Conservation (phyloP, 805 yeast genomes). For the Aciculoconidium aculeatum region DNA sequence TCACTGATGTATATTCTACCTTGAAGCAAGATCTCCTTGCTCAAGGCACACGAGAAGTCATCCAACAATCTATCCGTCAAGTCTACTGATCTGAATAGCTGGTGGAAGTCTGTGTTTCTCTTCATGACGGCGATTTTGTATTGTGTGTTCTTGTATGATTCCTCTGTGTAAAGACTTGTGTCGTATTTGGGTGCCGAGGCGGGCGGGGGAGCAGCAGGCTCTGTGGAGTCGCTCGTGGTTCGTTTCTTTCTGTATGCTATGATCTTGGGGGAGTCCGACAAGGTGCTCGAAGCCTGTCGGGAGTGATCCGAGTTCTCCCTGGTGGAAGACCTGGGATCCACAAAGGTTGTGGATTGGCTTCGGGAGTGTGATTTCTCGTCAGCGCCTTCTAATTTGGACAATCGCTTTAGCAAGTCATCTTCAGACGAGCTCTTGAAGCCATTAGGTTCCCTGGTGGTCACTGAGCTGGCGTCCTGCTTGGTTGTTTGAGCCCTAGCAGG, state of each 20-base stretch:
- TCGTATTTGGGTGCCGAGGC: conserved; percentile 21
- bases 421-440: conserved; percentile 3
- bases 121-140: conserved; percentile 61
- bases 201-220: conserved; percentile 3
- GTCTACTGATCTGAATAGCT: conserved; percentile 48
- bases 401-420: too few species aligned
- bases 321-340: too few species aligned
- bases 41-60: conserved; percentile 61
- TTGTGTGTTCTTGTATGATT: conserved; percentile 49
- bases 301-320: too few species aligned
- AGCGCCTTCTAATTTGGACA: neutral
- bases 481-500: conserved; percentile 21
- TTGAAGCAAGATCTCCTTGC: conserved; percentile 60
- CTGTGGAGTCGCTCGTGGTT: conserved; percentile 24
- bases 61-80: conserved; percentile 48
- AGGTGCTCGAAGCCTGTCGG: too few species aligned
- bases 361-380: conserved; percentile 8
- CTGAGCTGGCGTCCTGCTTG: conserved; percentile 18
- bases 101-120: conserved; percentile 56
- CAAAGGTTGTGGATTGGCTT: too few species aligned
- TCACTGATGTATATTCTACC: conserved; percentile 59
- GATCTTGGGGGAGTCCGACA: conserved; percentile 33
- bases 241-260: conserved; percentile 30
- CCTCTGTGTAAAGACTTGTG: conserved; percentile 48
- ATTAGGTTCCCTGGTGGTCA: conserved; percentile 15